phyloP scores from a whole-genome alignment of 2,329 filamentous ascomycete species.

The Myrmaecium sp. region DNA sequence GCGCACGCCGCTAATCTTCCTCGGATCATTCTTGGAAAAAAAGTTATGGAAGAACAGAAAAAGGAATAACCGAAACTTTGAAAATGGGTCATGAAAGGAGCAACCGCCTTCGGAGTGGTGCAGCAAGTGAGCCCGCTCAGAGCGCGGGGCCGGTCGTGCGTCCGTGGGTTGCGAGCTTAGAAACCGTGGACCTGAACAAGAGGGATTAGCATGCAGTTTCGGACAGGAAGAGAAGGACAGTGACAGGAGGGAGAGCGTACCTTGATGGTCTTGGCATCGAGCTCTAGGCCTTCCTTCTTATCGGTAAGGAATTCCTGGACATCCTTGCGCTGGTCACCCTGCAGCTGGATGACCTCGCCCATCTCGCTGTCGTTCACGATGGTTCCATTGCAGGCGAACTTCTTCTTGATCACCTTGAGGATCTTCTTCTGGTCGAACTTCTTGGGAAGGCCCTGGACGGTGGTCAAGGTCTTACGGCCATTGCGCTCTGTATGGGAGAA shows the following conservation, averaged over 20 bases:
- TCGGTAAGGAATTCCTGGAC: slow-evolving; percentile 94
- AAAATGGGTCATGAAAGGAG: too few relatives aligned
- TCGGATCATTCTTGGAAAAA: too few relatives aligned
- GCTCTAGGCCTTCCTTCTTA: slow-evolving; percentile 85
- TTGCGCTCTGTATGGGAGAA: slow-evolving; percentile 63
- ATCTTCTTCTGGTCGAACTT: slow-evolving; percentile 99
- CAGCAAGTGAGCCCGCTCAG: slow-evolving; percentile 21
- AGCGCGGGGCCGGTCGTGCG: too few relatives aligned
- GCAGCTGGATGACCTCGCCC: slow-evolving; percentile 99
- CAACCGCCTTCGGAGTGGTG: slow-evolving; percentile 16
- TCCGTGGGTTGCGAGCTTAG: too few relatives aligned
- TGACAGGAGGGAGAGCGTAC: slow-evolving; percentile 28
- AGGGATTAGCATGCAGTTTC: slow-evolving; percentile 3
- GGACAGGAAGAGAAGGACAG: slow-evolving; percentile 2
- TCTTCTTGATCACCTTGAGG: slow-evolving; percentile 99
- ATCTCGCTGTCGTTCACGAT: slow-evolving; percentile 91
- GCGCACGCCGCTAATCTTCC: too few relatives aligned
- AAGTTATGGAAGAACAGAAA: too few relatives aligned
- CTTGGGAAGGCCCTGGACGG: slow-evolving; percentile 94
- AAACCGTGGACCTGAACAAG: slow-evolving; percentile 46
- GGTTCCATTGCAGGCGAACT: slow-evolving; percentile 99
- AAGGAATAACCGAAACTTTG: too few relatives aligned
- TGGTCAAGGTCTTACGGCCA: slow-evolving; percentile 99
- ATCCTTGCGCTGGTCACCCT: slow-evolving; percentile 98
- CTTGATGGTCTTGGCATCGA: slow-evolving; percentile 96